Base-by-base conservation (phyloP, 2,329 filamentous ascomycete species). In the Neonectria faginata region DNA sequence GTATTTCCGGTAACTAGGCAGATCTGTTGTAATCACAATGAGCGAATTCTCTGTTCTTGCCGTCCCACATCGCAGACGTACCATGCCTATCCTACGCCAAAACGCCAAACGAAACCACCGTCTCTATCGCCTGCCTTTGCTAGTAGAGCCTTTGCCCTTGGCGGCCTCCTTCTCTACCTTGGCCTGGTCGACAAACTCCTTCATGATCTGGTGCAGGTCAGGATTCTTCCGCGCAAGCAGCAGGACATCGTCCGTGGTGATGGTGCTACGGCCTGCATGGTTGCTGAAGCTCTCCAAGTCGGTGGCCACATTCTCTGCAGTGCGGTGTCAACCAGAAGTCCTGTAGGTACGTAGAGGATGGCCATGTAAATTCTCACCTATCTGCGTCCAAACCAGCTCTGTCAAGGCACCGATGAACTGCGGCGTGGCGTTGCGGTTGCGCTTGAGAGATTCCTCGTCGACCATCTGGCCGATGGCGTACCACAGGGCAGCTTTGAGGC, bases 401-500 rank as follows among this genome's bases (percentile, higher is more conserved):
- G 92, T 96, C 75, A 97, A 79, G 0, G 91, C 91, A 9, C 91
- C 93, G 70, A 97, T 97, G 78, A 97, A 97, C 75, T 97, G 93
- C 2, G 93, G 93, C 27, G 95, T 97, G 7, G 94, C 93, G 78
- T 97, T 97, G 68, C 93, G 86, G 75, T 92, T 79, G 58, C 79
- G 76, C 16, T 73, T 71, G 31, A 81, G 67, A 11, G 89, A 91
- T 76, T 97, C 91, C 69, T 95, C 90, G 77, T 98, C 95, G 68
- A 97, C 92, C 65, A 97, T 95, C 76, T 93, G 92, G 70, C 93
- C 92, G 64, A 97, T 88, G 25, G 90, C 88, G 74, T 91, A 91
- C 93, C 93, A 97, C 25, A 97, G 87, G 14, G 92, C 91, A 39
- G 92, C 89, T 83, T 97, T 97, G 73, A 96, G 87, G 67, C 91